phyloP scores from a whole-genome alignment of 345 rosid genomes.

The Acer yangbiense region DNA sequence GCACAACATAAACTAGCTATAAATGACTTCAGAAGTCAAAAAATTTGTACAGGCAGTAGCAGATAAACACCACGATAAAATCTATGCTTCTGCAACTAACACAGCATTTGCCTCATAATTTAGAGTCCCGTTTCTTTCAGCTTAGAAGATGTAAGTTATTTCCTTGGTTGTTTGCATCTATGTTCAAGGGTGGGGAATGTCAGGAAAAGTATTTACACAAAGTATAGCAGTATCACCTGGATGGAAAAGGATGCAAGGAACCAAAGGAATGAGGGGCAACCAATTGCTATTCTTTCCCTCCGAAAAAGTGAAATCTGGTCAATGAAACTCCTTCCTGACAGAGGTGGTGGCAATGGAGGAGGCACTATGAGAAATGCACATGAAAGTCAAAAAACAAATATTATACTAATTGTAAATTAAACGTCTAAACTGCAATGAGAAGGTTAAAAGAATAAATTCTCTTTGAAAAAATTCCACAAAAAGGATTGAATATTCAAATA shows the following conservation, averaged over 20 bases:
- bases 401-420: conserved; percentile 17
- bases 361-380: conserved; percentile 65
- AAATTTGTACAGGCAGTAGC: not conserved
- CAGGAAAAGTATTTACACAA: conserved; percentile 16
- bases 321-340: conserved; percentile 72
- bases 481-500: not conserved
- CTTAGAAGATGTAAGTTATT: not conserved
- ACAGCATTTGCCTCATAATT: not conserved
- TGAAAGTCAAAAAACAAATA: conserved; percentile 20
- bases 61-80: not conserved
- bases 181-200: not conserved
- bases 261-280: conserved; percentile 86
- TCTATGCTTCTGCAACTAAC: not conserved
- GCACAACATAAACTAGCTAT: not conserved
- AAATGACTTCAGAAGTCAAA: not conserved
- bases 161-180: not conserved
- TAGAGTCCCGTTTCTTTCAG: not conserved
- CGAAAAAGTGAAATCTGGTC: conserved; percentile 56
- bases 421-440: conserved; percentile 10
- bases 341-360: conserved; percentile 74
- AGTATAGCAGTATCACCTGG: conserved; percentile 51
- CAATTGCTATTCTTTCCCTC: conserved; percentile 54
- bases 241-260: conserved; percentile 56
- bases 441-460: not conserved
- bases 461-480: not conserved